Evolutionary conservation across 2,329 filamentous ascomycete genomes (phyloP), one percentile per base, ranked within the genome.

Genomic region (Ophiostoma australiae): DNA sequence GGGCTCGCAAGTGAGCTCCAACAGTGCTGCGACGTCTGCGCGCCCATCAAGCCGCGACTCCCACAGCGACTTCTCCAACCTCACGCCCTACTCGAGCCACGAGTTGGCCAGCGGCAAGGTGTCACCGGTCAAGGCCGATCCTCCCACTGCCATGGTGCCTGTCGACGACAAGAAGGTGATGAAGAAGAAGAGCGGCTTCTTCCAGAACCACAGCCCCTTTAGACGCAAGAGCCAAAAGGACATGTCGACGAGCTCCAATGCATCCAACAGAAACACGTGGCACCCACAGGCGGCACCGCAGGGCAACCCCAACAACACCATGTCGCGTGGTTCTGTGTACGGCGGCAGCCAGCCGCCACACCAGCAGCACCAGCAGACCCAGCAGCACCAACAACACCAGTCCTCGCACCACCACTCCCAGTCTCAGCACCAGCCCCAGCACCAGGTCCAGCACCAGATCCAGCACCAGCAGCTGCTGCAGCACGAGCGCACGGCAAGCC

Each of bases 191-290:
- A 96, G 92, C 72, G 91, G 92, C 0, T 97, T 98, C 80, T 97
- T 99, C 82, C 92, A 94, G 78, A 93, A 93, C 76, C 91, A 94
- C 77, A 94, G 91, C 74, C 94, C 94, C 0, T 99, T 99, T 82
- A 87, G 94, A 41, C 88, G 94, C 70, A 97, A 96, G 86, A 97
- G 94, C 78, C 93, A 90, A 70, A 94, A 92, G 76, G 92, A 92
- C 65, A 76, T 83, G 3, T 81, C 83, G 65, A 73, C 78, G 15
- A 76, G 81, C 6, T 75, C 71, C 7, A 75, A 76, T 11, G 72
- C 80, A 0, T 77, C 80, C 1, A 86, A 81, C 76, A 81, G 88
- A 69, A 89, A 86, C 76, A 89, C 87, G 3, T 91, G 88, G 88
- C 85, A 84, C 70, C 80, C 80, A 2, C 77, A 80, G 17, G 52